A percentile compares a stretch with the other conserved stretches of the same genome.
Conservation (phyloP, 257 asterid genomes). For the Solanum bulbocastanum region DNA sequence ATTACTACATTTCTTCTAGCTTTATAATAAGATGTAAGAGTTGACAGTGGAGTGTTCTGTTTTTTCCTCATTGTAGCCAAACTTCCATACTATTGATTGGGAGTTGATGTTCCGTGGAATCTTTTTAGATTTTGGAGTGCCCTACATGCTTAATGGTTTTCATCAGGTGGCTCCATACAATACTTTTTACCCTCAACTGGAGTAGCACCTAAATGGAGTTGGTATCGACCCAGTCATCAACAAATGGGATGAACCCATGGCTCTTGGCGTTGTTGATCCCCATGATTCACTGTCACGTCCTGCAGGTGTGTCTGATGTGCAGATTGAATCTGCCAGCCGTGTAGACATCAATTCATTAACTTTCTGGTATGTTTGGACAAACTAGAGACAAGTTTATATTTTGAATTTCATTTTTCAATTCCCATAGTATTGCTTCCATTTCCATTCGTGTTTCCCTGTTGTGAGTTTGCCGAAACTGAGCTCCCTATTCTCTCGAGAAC, state of each 20-base stretch:
- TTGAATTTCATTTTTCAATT: not conserved
- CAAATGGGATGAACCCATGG: slow-evolving; percentile 75
- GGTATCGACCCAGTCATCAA: slow-evolving; percentile 63
- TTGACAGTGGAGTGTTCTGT: not conserved
- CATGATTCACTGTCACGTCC: slow-evolving; percentile 93
- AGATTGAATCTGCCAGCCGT: slow-evolving; percentile 73
- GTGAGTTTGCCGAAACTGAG: not conserved
- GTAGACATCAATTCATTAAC: slow-evolving; percentile 66
- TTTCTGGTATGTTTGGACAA: slow-evolving; percentile 41
- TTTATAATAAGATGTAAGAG: not conserved
- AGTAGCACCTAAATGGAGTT: slow-evolving; percentile 74
- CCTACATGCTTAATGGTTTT: not conserved
- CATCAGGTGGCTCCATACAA: slow-evolving; percentile 83
- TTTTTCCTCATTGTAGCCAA: not conserved
- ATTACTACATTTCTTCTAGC: not conserved
- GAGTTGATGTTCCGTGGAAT: not conserved
- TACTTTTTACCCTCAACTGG: slow-evolving; percentile 65
- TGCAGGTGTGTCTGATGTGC: slow-evolving; percentile 85
- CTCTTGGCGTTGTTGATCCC: slow-evolving; percentile 89
- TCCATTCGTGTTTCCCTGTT: not conserved
- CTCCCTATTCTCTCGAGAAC: not conserved
- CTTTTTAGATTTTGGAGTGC: not conserved
- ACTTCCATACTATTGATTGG: not conserved
- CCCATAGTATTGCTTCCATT: not conserved
- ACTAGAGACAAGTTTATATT: not conserved